phyloP scores from a whole-genome alignment of 148 eudicot genomes.

The Pharnaceum exiguum region DNA sequence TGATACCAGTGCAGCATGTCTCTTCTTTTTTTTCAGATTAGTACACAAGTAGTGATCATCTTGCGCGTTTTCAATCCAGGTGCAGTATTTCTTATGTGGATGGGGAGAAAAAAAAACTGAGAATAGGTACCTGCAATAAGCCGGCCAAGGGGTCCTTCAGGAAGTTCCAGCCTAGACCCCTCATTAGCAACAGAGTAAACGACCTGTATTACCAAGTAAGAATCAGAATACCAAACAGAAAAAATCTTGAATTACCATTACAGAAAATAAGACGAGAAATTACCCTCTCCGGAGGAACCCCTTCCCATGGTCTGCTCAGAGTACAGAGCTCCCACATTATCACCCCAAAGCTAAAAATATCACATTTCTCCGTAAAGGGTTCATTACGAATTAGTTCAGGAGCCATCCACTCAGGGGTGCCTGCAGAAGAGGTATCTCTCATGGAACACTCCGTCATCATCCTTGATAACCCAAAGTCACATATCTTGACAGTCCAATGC shows the following conservation, averaged over 20 bases:
- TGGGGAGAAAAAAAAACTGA: background rate
- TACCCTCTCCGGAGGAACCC: constrained; percentile 88
- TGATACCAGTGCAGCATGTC: too few relatives aligned
- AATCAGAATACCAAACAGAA: background rate
- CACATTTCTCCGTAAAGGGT: constrained; percentile 89
- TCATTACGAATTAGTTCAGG: constrained; percentile 93
- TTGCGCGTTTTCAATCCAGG: too few relatives aligned
- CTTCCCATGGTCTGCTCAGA: constrained; percentile 82
- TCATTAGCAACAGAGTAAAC: constrained; percentile 84
- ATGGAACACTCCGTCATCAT: constrained; percentile 48
- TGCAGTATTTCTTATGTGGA: too few relatives aligned
- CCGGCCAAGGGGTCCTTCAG: constrained; percentile 88
- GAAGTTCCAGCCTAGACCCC: constrained; percentile 70
- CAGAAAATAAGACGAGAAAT: background rate
- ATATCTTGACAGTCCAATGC: constrained; percentile 85
- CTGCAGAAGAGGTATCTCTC: constrained; percentile 80
- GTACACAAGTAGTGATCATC: too few relatives aligned
- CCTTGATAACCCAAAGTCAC: constrained; percentile 92
- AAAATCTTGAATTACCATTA: background rate
- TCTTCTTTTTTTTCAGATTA: too few relatives aligned
- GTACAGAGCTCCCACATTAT: constrained; percentile 98
- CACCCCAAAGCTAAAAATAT: constrained; percentile 95
- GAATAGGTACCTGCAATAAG: constrained; percentile 62
- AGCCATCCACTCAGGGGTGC: constrained; percentile 99
- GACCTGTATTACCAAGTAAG: constrained; percentile 41